Conservation (phyloP, 805 yeast genomes). For the Kluyveromyces siamensis region DNA sequence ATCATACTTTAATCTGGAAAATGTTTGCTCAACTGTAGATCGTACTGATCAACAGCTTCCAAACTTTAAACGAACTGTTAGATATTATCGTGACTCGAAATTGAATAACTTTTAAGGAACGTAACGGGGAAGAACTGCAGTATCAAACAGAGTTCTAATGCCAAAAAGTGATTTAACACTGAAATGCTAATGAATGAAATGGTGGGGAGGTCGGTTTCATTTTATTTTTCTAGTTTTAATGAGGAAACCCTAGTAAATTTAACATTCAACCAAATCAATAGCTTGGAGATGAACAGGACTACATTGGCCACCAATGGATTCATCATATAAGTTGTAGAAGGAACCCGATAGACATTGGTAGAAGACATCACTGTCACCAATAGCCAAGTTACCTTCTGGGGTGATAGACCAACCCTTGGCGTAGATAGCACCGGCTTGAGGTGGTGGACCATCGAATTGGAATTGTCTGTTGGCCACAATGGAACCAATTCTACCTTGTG, state of each 20-base stretch:
- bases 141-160: background rate
- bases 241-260: constrained; percentile 6
- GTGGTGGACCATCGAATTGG: constrained; percentile 74
- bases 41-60: background rate
- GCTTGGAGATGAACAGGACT: constrained; percentile 49
- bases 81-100: constrained; percentile 3
- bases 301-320: constrained; percentile 54
- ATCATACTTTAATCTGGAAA: background rate
- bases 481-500: constrained; percentile 56
- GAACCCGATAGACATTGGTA: constrained; percentile 69
- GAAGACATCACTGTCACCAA: constrained; percentile 52
- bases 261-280: constrained; percentile 51
- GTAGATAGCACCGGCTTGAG: constrained; percentile 60
- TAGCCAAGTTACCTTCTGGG: constrained; percentile 46
- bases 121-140: constrained; percentile 5
- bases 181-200: constrained; percentile 1
- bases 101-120: constrained; percentile 14
- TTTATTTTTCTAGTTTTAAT: constrained; percentile 1
- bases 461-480: constrained; percentile 69
- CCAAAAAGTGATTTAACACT: background rate
- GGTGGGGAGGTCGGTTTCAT: background rate
- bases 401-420: constrained; percentile 58
- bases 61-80: background rate
- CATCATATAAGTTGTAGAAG: constrained; percentile 72
- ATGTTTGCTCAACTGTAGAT: background rate